Base-by-base conservation (phyloP, 345 rosid genomes). In the Aurinia saxatilis region DNA sequence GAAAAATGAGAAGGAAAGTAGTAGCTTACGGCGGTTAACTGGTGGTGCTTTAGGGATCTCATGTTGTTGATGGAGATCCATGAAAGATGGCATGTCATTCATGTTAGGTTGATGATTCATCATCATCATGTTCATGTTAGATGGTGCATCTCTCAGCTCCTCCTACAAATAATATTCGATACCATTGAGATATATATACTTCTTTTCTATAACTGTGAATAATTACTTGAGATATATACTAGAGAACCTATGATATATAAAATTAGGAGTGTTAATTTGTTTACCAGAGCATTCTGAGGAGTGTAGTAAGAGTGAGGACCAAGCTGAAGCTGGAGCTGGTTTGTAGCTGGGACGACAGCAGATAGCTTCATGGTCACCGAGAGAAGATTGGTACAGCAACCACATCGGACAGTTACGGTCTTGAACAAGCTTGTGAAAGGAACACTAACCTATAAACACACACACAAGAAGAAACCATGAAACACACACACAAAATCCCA, bases 361-460 rank as follows among this genome's bases (percentile, higher is more conserved):
- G 84, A 75, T 10, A 90, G 78, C 90, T 81, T 87, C 90, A 82
- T 87, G 82, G 76, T 86, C 59, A 84, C 96, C 3, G 97, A 83
- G 57, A 95, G 75, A 48, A 95, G 95, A 69, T 82, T 88, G 73
- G 87, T 76, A 77, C 99, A 95, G 82, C 92, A 96, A 17, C 97
- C 99, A 59, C 97, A 95, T 68, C 96, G 84, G 37, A 95, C 95
- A 8, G 97, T 84, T 31, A 95, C 99, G 6, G 87, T 84, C 87
- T 88, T 95, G 89, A 83, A 83, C 85, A 95, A 79, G 81, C 95
- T 90, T n/a, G 86, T 59, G 85, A 84, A 78, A 56, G 99, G 98
- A 73, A 95, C 96, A 60, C 91, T 90, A 70, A 95, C 99, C 99
- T 95, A 62, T 7, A 59, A 19, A 27, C n/a, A n/a, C n/a, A 21